Base-by-base conservation (phyloP, 2,329 filamentous ascomycete species). In the Phyllosticta citriasiana region DNA sequence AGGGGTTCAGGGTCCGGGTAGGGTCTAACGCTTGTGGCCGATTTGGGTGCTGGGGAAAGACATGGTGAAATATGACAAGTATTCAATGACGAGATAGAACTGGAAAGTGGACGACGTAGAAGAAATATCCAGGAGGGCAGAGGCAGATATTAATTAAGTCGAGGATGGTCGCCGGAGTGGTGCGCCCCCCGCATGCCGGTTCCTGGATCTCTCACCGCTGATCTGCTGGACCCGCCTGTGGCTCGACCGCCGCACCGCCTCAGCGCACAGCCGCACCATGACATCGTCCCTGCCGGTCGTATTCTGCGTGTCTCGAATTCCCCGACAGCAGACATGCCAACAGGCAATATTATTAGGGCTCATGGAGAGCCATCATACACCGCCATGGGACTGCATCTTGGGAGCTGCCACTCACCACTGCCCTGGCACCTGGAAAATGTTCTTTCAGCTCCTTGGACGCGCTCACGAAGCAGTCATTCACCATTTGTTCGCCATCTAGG, bases 31-130 rank as follows among this genome's bases (percentile, higher is more conserved):
- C 7, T 35, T 47, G 51, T 35, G 19, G 24, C 57, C 57, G 57
- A 67, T 57, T 35, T 64, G 66, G 19, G 63, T 64, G 26, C 61
- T 57, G 8, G 63, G 57, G 55, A 61, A 63, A 47, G 66, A 65
- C 65, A 66, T 66, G 57, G 22, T 64, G 30, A 27, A 16, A 53
- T 26, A 25, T 55, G n/a, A 19, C 4, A 33, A 47, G n/a, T 16
- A 47, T n/a, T 47, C 5, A n/a, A 47, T 2, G 16, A 47, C 14
- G n/a, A 47, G 6, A n/a, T 47, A 16, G 16, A 47, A n/a, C 53
- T 53, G 12, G 8, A 53, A 19, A 30, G 6, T 5, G 40, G n/a
- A n/a, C 7, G 6, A n/a, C n/a, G 40, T 47, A 16, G 16, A 16
- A n/a, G 14, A n/a, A n/a, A 47, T 40, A 47, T 47, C 12, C 40